Evolutionary conservation across 768 basidiomycete genomes (phyloP), one percentile per base, ranked within the genome.

Genomic region (Galerina sulciceps): DNA sequence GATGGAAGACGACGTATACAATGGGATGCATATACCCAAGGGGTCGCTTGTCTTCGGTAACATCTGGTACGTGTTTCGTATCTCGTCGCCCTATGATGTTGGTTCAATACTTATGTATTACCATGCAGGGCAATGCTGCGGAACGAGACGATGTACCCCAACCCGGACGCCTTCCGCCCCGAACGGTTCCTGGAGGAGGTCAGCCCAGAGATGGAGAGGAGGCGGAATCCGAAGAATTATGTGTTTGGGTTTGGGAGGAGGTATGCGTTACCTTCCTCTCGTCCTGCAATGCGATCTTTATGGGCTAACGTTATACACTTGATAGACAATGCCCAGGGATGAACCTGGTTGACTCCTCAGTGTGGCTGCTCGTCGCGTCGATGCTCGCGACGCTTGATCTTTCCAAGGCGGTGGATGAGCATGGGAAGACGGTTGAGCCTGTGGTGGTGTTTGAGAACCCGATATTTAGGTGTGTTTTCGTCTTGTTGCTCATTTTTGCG

Each of bases 1-100:
- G 37, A 69, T 70, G 55, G 58, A 67, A 44, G 72, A 75, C 36
- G 74, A 75, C 40, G 64, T 67, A 26, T 72, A 75, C 46, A 58
- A 70, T 3, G 72, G 73, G 5, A 75, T 73, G 61, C 57, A 63
- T 26, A 60, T 69, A 4, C 67, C 65, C 3, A 51, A 64, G 55
- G 69, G 69, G 13, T 63, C 67, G 1, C 49, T 68, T 13, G 46
- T 62, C 1, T 60, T 63, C n/a, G 50, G 53, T n/a, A 61, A 63
- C 38, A 60, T 65, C 47, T 59, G 62, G 57, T 62, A 40, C 53
- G 66, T 43, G 11, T 37, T 38, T 35, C n/a, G 10, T 17, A 15
- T 17, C 14, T 38, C 40, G n/a, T 34, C 4, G 15, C 17, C 45
- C 4, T 4, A 17, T 15, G 34, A 31, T 13, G 15, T 20, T 48